Evolutionary conservation across 805 yeast species (phyloP).

Genomic region (Starmerella tilneyi): DNA sequence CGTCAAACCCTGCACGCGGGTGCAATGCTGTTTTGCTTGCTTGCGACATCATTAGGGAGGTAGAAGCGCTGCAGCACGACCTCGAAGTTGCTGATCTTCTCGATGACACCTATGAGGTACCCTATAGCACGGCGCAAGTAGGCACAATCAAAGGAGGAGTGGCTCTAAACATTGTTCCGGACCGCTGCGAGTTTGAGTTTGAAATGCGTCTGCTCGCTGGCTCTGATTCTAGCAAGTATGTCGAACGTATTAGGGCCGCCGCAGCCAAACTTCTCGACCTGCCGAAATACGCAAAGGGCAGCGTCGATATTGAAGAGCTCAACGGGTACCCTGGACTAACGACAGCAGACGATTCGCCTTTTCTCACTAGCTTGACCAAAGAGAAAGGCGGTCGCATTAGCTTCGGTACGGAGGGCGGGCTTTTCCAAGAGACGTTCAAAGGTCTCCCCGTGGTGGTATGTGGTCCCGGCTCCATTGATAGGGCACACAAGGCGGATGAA

Average conservation of each 20-base stretch:
- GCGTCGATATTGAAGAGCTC: conserved; percentile 10
- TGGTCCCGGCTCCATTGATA: conserved; percentile 21
- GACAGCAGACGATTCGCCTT: conserved; percentile 6
- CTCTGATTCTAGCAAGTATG: conserved; percentile 4
- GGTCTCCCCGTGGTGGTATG: conserved; percentile 19
- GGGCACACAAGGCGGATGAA: conserved; percentile 23
- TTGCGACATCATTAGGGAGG: conserved; percentile 15
- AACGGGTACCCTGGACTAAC: conserved; percentile 18
- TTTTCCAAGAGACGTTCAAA: conserved; percentile 16
- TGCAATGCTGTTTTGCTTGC: conserved; percentile 20
- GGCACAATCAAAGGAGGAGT: conserved; percentile 20
- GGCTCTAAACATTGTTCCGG: conserved; percentile 21
- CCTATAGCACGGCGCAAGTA: conserved; percentile 18
- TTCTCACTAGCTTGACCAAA: conserved; percentile 1
- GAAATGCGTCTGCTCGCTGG: conserved; percentile 21
- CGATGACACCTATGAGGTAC: conserved; percentile 17
- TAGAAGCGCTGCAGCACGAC: conserved; percentile 13
- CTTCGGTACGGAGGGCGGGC: conserved; percentile 22
- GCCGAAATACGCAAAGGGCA: conserved; percentile 9
- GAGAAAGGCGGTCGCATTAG: conserved; percentile 11
- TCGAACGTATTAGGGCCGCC: conserved; percentile 3
- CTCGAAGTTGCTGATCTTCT: neutral
- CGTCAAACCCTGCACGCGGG: conserved; percentile 20
- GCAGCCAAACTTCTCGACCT: conserved; percentile 7
- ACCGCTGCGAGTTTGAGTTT: conserved; percentile 18